phyloP scores from a whole-genome alignment of 148 eudicot species.

The Spergularia marina region DNA sequence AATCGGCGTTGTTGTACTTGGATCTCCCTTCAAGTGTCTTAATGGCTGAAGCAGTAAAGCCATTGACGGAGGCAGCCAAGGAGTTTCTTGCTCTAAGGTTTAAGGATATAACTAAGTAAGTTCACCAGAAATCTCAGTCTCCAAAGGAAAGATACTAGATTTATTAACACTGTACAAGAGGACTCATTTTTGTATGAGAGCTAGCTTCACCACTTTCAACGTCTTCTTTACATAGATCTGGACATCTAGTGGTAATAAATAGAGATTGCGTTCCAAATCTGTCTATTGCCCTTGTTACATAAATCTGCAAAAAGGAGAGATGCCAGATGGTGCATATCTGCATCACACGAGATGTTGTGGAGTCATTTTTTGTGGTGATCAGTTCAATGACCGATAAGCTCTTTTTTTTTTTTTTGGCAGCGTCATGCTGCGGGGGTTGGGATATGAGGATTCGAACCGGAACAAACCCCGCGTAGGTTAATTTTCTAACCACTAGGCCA shows the following conservation, averaged over 20 bases:
- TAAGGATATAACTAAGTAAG: slow-evolving; percentile 66
- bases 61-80: slow-evolving; percentile 64
- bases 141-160: neutral
- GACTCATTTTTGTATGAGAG: neutral
- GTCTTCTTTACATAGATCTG: no score
- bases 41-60: slow-evolving; percentile 68
- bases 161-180: neutral
- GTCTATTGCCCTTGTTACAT: neutral
- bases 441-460: no score
- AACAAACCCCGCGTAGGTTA: no score
- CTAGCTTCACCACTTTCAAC: neutral
- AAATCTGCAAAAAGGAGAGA: neutral
- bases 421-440: no score
- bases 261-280: neutral
- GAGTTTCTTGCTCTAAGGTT: slow-evolving; percentile 55
- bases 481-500: no score
- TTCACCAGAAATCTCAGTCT: neutral
- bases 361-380: no score
- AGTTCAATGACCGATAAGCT: no score
- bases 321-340: neutral
- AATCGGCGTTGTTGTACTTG: slow-evolving; percentile 68
- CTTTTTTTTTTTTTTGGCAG: no score
- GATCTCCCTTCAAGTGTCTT: slow-evolving; percentile 63
- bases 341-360: no score
- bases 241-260: neutral